Percentiles rank a stretch among this genome's conserved stretches.
Evolutionary conservation across 345 rosid species (phyloP).

Genomic region (Hibiscus mutabilis): DNA sequence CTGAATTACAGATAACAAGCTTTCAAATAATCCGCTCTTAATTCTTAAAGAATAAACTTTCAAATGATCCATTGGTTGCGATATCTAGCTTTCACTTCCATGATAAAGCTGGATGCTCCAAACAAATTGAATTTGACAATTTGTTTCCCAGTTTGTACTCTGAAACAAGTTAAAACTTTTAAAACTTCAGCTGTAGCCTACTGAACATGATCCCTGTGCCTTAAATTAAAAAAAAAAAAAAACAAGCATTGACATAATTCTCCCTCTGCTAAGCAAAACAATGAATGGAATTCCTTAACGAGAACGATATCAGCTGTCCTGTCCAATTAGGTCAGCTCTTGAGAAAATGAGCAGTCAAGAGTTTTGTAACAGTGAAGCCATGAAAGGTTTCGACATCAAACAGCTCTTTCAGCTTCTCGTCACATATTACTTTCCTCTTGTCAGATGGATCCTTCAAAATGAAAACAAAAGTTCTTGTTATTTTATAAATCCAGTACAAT

Average conservation of each 20-base stretch:
- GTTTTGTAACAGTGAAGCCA: conserved; percentile 45
- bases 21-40: no score
- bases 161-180: background rate
- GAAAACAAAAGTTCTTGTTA: background rate
- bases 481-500: background rate
- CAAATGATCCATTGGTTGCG: no score
- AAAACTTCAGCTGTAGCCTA: background rate
- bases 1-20: no score
- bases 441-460: conserved; percentile 43
- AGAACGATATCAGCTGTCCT: background rate
- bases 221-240: background rate
- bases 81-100: no score
- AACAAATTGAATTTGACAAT: no score
- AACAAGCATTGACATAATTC: no score
- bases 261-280: background rate
- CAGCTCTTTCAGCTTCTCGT: conserved; percentile 48
- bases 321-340: conserved; percentile 34
- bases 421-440: conserved; percentile 41
- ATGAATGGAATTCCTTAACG: conserved; percentile 1
- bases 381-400: conserved; percentile 37
- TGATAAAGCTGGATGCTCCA: background rate
- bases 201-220: background rate
- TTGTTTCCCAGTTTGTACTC: background rate
- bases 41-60: no score
- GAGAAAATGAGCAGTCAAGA: conserved; percentile 32